Evolutionary conservation across 768 basidiomycete species (phyloP).

Genomic region (Nevesoporus exiguus): DNA sequence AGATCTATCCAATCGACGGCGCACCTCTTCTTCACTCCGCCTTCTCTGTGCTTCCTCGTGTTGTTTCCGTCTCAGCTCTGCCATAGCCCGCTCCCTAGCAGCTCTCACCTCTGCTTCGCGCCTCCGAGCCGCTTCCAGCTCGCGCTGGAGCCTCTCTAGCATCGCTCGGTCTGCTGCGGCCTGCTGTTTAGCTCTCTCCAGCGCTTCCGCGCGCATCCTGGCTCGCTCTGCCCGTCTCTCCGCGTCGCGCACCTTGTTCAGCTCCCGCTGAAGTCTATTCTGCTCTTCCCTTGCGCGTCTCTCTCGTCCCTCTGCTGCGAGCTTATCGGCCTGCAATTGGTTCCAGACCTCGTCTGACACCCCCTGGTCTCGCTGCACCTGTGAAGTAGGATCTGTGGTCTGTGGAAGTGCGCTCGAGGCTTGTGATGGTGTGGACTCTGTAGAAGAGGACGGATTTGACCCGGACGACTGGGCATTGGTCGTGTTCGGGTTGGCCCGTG

Average conservation of each 20-base stretch:
- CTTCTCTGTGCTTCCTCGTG: conserved; percentile 36
- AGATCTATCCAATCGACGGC: conserved; percentile 40
- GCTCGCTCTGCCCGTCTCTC: conserved; percentile 23
- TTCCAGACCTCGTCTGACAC: conserved; percentile 52
- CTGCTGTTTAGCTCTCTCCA: conserved; percentile 18
- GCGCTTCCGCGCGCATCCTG: conserved; percentile 18
- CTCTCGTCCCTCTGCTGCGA: conserved; percentile 21
- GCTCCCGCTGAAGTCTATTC: conserved; percentile 14
- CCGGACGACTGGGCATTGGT: not conserved
- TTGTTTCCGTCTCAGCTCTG: conserved; percentile 30
- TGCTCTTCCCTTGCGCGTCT: conserved; percentile 18
- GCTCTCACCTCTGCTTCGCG: conserved; percentile 21
- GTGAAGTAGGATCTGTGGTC: not conserved
- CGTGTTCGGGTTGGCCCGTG: not conserved
- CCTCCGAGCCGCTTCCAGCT: conserved; percentile 25
- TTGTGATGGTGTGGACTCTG: not conserved
- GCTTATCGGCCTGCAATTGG: conserved; percentile 41
- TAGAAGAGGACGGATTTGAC: not conserved
- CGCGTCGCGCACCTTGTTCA: conserved; percentile 14
- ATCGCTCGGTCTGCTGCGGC: conserved; percentile 18
- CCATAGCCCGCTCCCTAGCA: conserved; percentile 21
- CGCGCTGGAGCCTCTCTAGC: conserved; percentile 23
- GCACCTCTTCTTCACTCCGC: conserved; percentile 30
- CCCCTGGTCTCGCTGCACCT: conserved; percentile 42
- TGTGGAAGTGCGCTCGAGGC: not conserved